Conservation (phyloP, 1,284 basidiomycete species). For the Rhodotorula sp. region DNA sequence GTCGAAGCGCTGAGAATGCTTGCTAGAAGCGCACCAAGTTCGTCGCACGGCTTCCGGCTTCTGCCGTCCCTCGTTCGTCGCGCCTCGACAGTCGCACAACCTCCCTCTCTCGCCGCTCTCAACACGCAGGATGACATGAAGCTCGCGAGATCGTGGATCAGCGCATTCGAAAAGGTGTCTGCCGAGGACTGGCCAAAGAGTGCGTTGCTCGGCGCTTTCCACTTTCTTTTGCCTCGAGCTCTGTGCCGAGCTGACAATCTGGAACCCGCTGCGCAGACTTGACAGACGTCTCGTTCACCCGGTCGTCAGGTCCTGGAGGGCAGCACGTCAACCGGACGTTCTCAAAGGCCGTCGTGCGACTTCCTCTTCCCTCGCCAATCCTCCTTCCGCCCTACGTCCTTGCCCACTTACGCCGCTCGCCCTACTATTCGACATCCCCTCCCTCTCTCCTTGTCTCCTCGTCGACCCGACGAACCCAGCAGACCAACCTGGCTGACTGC, state of each 20-base stretch:
- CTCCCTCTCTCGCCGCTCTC: slow-evolving; percentile 15
- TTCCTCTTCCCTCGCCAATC: slow-evolving; percentile 23
- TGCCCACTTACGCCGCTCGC: slow-evolving; percentile 14
- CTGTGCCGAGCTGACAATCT: background rate
- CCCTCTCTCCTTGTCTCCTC: slow-evolving; percentile 32
- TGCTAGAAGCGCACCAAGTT: background rate
- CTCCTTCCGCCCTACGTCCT: slow-evolving; percentile 31
- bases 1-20: background rate
- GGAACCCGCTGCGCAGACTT: slow-evolving; percentile 6
- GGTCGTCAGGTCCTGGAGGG: slow-evolving; percentile 43
- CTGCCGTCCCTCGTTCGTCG: background rate
- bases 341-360: slow-evolving; percentile 42
- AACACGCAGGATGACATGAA: slow-evolving; percentile 27
- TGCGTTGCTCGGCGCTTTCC: background rate
- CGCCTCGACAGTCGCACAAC: background rate
- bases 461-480: slow-evolving; percentile 23
- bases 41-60: too few species aligned
- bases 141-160: slow-evolving; percentile 24
- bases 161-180: slow-evolving; percentile 1
- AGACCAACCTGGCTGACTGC: slow-evolving; percentile 28
- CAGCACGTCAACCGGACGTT: slow-evolving; percentile 45
- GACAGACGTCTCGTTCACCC: slow-evolving; percentile 34
- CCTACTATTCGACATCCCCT: slow-evolving; percentile 19
- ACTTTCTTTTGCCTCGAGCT: too few species aligned
- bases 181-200: slow-evolving; percentile 23